Conservation (phyloP, 108 stramenopile genomes). For the Stephanodiscus minutulus region DNA sequence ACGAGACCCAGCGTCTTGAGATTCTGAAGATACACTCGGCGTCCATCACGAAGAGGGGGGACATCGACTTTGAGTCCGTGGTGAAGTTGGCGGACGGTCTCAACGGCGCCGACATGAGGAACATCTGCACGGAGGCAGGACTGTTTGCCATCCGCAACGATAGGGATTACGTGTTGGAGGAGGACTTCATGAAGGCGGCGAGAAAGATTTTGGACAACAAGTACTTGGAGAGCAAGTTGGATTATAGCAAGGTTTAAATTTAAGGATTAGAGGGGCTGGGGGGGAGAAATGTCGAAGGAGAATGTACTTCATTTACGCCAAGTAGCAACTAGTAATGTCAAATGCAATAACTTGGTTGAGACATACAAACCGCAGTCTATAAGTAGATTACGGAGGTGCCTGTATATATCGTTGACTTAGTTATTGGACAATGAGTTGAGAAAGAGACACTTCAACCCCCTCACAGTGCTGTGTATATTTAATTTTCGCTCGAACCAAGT, state of each 20-base stretch:
- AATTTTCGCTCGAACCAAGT: no score
- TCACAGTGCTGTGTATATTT: no score
- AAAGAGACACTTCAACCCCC: no score
- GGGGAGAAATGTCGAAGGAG: not conserved
- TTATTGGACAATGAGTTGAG: no score
- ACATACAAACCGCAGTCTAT: no score
- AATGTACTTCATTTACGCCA: no score
- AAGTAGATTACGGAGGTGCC: no score
- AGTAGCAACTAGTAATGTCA: no score
- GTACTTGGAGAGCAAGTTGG: slow-evolving; percentile 98
- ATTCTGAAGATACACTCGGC: slow-evolving; percentile 97
- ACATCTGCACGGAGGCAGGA: slow-evolving; percentile 98
- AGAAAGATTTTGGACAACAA: slow-evolving; percentile 98
- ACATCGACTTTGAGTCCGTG: slow-evolving; percentile 97
- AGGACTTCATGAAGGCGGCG: slow-evolving; percentile 99
- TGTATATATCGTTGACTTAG: no score
- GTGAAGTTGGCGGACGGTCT: slow-evolving; percentile 98
- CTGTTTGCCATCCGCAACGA: slow-evolving; percentile 98
- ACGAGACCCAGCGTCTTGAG: slow-evolving; percentile 95
- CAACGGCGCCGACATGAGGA: slow-evolving; percentile 98
- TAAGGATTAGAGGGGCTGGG: not conserved
- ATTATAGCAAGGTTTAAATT: slow-evolving; percentile 96
- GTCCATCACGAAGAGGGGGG: slow-evolving; percentile 93
- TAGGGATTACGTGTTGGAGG: slow-evolving; percentile 96
- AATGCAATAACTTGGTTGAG: no score